Evolutionary conservation across 2,329 filamentous ascomycete genomes (phyloP).

Genomic region (Pezicula rhizophila): DNA sequence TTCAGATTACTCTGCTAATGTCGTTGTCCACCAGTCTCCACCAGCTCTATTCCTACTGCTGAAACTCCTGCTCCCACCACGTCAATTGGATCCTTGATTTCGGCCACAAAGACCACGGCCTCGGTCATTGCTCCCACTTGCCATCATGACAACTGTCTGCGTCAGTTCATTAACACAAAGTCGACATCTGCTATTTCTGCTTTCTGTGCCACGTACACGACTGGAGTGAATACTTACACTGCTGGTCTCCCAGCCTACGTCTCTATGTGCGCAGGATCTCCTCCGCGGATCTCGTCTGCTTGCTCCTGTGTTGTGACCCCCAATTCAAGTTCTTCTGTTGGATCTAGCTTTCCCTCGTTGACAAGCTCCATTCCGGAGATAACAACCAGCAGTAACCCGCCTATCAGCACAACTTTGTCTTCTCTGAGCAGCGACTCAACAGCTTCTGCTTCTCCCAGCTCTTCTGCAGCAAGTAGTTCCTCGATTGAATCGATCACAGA

Average conservation of each 20-base stretch:
- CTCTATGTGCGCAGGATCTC: constrained; percentile 14
- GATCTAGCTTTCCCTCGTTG: neutral
- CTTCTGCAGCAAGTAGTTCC: too few relatives aligned
- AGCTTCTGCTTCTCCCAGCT: neutral
- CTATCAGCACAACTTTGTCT: neutral
- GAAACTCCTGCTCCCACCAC: neutral
- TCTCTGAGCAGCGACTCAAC: neutral
- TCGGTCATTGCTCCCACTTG: neutral
- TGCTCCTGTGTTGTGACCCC: constrained; percentile 16
- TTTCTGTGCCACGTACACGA: too few relatives aligned
- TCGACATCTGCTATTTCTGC: too few relatives aligned
- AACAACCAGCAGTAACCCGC: neutral
- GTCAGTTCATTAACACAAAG: too few relatives aligned
- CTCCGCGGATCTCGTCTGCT: constrained; percentile 17
- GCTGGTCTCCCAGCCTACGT: constrained; percentile 17
- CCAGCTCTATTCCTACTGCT: neutral
- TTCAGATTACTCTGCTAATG: constrained; percentile 1
- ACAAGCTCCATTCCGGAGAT: too few relatives aligned
- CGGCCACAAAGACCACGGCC: neutral
- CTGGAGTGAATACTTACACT: constrained; percentile 10
- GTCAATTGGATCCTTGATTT: neutral
- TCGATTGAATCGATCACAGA: neutral
- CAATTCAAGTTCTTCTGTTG: neutral
- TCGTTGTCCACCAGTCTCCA: neutral
- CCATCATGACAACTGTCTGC: too few relatives aligned